Evolutionary conservation across 495 filamentous ascomycete genomes (phyloP).

Genomic region (Cercophora scortea): DNA sequence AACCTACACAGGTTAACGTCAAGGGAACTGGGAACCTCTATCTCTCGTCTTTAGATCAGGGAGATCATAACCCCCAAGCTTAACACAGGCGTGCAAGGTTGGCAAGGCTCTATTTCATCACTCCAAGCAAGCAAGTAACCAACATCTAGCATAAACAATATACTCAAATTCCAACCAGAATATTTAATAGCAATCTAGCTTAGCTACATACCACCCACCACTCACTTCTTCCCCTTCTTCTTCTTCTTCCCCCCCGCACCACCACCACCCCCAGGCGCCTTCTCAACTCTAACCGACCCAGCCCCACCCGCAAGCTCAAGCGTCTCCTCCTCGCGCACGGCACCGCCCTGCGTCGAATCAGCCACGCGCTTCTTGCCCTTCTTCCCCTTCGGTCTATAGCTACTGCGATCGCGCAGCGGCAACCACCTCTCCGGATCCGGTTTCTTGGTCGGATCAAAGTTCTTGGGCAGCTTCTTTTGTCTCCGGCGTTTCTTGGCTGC

Average conservation of each 20-base stretch:
- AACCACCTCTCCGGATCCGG: slow-evolving; percentile 90
- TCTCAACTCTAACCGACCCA: slow-evolving; percentile 52
- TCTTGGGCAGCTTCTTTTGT: slow-evolving; percentile 68
- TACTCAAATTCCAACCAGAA: too few species aligned
- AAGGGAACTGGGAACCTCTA: too few species aligned
- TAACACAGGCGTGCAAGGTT: too few species aligned
- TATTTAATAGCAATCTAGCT: too few species aligned
- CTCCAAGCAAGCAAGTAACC: too few species aligned
- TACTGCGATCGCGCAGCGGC: slow-evolving; percentile 78
- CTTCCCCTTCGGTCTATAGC: slow-evolving; percentile 81
- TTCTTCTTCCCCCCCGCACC: slow-evolving; percentile 45
- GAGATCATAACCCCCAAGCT: too few species aligned
- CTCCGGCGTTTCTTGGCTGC: slow-evolving; percentile 55
- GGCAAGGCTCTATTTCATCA: too few species aligned
- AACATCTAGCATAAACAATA: too few species aligned
- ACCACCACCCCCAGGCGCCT: slow-evolving; percentile 32
- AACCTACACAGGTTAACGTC: too few species aligned
- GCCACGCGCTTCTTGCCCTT: slow-evolving; percentile 78
- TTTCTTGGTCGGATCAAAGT: slow-evolving; percentile 64
- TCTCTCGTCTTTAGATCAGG: too few species aligned
- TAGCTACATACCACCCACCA: neutral
- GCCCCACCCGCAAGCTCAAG: slow-evolving; percentile 55
- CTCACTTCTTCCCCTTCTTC: slow-evolving; percentile 65
- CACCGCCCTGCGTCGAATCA: slow-evolving; percentile 78
- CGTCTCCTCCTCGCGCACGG: slow-evolving; percentile 59